phyloP scores from a whole-genome alignment of 495 filamentous ascomycete genomes.

The Immersiella caudata region DNA sequence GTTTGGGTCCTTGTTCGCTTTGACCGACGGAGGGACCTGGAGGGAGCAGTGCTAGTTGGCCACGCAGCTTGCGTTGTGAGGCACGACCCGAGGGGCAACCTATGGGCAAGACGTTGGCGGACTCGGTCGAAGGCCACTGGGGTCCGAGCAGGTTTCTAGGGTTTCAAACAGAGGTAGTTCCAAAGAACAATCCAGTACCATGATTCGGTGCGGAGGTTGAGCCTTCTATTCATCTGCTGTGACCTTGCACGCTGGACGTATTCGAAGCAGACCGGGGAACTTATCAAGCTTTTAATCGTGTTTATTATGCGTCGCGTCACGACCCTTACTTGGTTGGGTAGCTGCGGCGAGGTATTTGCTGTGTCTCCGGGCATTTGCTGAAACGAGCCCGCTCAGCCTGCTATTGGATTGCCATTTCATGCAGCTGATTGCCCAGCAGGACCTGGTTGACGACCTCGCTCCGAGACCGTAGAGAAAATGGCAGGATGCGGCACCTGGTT shows the following conservation, averaged over 20 bases:
- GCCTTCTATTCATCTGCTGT: not conserved
- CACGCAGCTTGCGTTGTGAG: not conserved
- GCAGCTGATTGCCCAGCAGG: conserved; percentile 16
- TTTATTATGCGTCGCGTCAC: conserved; percentile 28
- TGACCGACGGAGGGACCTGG: not conserved
- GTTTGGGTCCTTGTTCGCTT: not conserved
- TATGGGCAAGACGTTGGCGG: not conserved
- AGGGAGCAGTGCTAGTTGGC: not conserved
- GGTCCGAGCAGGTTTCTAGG: not conserved
- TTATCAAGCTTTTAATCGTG: conserved; percentile 22
- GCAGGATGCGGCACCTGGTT: not conserved
- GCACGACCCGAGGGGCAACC: not conserved
- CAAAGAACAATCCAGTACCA: not conserved
- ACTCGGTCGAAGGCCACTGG: not conserved
- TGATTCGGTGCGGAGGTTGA: not conserved
- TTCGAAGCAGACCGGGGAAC: conserved; percentile 14
- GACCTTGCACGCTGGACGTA: not conserved
- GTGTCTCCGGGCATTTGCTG: conserved; percentile 26
- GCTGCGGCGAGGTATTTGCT: conserved; percentile 18
- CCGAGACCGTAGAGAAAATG: conserved; percentile 17
- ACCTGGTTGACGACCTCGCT: conserved; percentile 13
- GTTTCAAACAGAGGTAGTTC: not conserved
- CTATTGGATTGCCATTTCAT: conserved; percentile 20
- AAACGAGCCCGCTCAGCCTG: not conserved
- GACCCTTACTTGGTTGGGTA: not conserved